Evolutionary conservation across 2,329 filamentous ascomycete genomes (phyloP).

Genomic region (Acephala macrosclerotiorum): DNA sequence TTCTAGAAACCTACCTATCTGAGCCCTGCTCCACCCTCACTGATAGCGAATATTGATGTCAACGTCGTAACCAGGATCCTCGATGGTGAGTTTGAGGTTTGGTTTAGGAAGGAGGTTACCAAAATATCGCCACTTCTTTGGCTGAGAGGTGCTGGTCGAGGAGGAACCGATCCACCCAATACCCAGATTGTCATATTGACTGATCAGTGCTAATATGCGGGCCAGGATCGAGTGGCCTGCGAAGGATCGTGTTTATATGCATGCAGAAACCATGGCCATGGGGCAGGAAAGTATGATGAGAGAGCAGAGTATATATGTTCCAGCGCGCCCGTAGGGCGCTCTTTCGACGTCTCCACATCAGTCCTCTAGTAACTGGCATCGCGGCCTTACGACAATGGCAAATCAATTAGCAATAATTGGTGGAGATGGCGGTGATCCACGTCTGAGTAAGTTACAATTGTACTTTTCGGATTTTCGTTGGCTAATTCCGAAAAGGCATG

Average conservation of each 20-base stretch:
- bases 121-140: not conserved
- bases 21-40: not conserved
- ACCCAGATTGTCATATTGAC: not conserved
- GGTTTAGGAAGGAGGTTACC: slow-evolving; percentile 4
- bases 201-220: not conserved
- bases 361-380: not conserved
- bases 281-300: not conserved
- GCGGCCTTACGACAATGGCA: not conserved
- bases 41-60: not conserved
- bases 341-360: slow-evolving; percentile 1
- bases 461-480: not conserved
- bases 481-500: slow-evolving; percentile 1
- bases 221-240: not conserved
- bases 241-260: not conserved
- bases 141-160: not conserved
- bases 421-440: slow-evolving; percentile 12
- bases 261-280: not conserved
- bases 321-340: not conserved
- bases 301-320: not conserved
- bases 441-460: slow-evolving; percentile 6
- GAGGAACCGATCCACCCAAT: not conserved
- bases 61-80: not conserved
- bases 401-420: not conserved
- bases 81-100: not conserved
- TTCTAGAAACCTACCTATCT: not conserved